phyloP scores from a whole-genome alignment of 441 rosid genomes.

The Bocquillonia castaneifolia region DNA sequence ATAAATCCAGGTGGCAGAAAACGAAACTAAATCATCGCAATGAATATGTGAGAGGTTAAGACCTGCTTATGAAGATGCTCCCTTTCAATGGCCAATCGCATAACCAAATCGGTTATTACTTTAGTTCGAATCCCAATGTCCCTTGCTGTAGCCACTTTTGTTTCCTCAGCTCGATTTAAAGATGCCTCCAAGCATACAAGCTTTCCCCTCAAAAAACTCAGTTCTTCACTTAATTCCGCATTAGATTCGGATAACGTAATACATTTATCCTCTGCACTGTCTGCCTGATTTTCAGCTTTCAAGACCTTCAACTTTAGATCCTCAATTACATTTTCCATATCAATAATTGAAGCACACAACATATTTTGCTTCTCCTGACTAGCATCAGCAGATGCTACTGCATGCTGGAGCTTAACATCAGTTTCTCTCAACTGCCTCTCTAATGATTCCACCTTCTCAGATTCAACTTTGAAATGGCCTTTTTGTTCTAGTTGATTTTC shows the following conservation, averaged over 20 bases:
- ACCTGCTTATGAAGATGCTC: slow-evolving; percentile 91
- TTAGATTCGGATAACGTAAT: slow-evolving; percentile 68
- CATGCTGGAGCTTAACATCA: slow-evolving; percentile 62
- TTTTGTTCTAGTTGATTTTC: slow-evolving; percentile 60
- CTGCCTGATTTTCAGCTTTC: slow-evolving; percentile 70
- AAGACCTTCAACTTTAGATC: slow-evolving; percentile 62
- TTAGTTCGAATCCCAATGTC: slow-evolving; percentile 59
- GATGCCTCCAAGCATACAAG: slow-evolving; percentile 59
- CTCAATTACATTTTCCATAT: slow-evolving; percentile 81
- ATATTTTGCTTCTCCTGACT: slow-evolving; percentile 74
- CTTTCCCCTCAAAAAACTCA: slow-evolving; percentile 60
- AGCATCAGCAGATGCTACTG: slow-evolving; percentile 78
- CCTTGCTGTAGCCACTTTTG: slow-evolving; percentile 56
- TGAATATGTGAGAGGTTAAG: slow-evolving; percentile 4
- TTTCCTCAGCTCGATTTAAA: slow-evolving; percentile 66
- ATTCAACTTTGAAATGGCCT: slow-evolving; percentile 39
- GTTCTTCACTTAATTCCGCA: slow-evolving; percentile 61
- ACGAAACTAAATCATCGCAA: not conserved
- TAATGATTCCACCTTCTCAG: slow-evolving; percentile 53
- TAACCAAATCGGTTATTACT: slow-evolving; percentile 65
- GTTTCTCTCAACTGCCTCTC: slow-evolving; percentile 64
- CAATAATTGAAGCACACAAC: slow-evolving; percentile 61
- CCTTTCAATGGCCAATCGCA: slow-evolving; percentile 75
- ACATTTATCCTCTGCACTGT: slow-evolving; percentile 69
- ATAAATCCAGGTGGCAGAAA: not conserved